phyloP scores from a whole-genome alignment of 495 filamentous ascomycete species.

The Penicillium robsamsonii region DNA sequence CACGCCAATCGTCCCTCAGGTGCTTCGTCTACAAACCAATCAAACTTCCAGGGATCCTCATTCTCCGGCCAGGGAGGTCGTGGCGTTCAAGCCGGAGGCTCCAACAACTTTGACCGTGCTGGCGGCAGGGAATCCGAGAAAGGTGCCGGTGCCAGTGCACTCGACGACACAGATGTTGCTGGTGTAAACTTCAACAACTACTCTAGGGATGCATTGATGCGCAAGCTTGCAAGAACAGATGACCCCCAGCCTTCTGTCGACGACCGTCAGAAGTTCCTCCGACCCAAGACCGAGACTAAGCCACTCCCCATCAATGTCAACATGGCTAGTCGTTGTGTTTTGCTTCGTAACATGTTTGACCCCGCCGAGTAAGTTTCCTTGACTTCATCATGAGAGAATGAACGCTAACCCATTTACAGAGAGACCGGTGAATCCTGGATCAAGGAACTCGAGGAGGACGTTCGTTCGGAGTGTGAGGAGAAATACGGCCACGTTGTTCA shows the following conservation, averaged over 20 bases:
- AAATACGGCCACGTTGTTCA: slow-evolving; percentile 99
- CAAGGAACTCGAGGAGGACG: slow-evolving; percentile 92
- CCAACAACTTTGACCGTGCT: slow-evolving; percentile 85
- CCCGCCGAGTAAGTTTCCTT: slow-evolving; percentile 71
- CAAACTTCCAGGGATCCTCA: slow-evolving; percentile 86
- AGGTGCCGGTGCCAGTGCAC: slow-evolving; percentile 82
- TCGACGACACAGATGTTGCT: slow-evolving; percentile 97
- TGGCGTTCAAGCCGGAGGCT: slow-evolving; percentile 77
- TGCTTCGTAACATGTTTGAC: slow-evolving; percentile 95
- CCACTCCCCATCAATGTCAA: slow-evolving; percentile 81
- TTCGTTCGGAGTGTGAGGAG: slow-evolving; percentile 86
- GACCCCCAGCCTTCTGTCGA: slow-evolving; percentile 65
- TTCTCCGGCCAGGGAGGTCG: slow-evolving; percentile 92
- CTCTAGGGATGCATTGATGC: slow-evolving; percentile 95
- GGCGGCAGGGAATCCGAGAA: slow-evolving; percentile 90
- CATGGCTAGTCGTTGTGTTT: slow-evolving; percentile 91
- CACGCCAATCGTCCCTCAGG: slow-evolving; percentile 88
- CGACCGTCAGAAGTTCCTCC: slow-evolving; percentile 67
- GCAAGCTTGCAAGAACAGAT: slow-evolving; percentile 95
- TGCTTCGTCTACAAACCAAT: slow-evolving; percentile 60
- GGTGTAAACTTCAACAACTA: slow-evolving; percentile 99
- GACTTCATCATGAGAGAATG: background rate
- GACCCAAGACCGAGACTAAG: slow-evolving; percentile 79
- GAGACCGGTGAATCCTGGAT: slow-evolving; percentile 86
- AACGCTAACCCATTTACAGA: slow-evolving; percentile 55